Percentiles rank a stretch among this genome's conserved stretches.
These are phyloP conservation scores for Aureobasidium sp. DNA, from an alignment of 2,329 filamentous ascomycete genomes.

Conservation along the genomic window DNA sequence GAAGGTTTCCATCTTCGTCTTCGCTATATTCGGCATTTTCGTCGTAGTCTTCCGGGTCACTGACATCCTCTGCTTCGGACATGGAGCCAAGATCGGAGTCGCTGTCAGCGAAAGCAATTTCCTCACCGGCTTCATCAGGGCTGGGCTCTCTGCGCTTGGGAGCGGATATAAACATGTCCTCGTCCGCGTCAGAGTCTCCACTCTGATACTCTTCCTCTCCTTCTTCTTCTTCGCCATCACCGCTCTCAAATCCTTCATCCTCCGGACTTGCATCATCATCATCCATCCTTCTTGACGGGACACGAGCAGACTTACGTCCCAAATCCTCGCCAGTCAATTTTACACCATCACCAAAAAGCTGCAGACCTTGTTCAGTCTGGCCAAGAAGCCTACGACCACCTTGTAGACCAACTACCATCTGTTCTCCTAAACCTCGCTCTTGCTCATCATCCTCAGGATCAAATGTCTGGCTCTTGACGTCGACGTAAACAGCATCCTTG, in stretches of 20 bases:
- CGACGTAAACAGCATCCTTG: conserved; percentile 91
- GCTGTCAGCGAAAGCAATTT: conserved; percentile 88
- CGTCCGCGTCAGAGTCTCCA: conserved; percentile 42
- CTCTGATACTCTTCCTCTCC: conserved; percentile 52
- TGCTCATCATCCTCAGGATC: conserved; percentile 55
- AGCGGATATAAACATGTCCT: conserved; percentile 32
- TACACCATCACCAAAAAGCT: conserved; percentile 74
- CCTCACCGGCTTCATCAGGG: conserved; percentile 53
- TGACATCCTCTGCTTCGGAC: conserved; percentile 49
- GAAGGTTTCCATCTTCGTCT: conserved; percentile 62
- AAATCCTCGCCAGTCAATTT: conserved; percentile 51
- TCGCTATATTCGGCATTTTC: conserved; percentile 37
- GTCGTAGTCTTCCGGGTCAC: conserved; percentile 29
- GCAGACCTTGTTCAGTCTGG: conserved; percentile 72
- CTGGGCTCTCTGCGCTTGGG: conserved; percentile 44
- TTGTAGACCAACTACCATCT: conserved; percentile 86
- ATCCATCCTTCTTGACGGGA: conserved; percentile 44
- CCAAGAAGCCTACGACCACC: conserved; percentile 75
- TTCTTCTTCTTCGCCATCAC: conserved; percentile 49
- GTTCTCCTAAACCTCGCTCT: conserved; percentile 87
- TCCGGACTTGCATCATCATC: conserved; percentile 46
- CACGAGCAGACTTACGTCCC: conserved; percentile 48
- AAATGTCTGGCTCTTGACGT: conserved; percentile 66
- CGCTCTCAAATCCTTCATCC: conserved; percentile 42
- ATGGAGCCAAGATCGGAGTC: conserved; percentile 93